Evolutionary conservation across 2,329 filamentous ascomycete species (phyloP), one percentile per base, ranked within the genome.

Genomic region (Rutstroemia sp.): DNA sequence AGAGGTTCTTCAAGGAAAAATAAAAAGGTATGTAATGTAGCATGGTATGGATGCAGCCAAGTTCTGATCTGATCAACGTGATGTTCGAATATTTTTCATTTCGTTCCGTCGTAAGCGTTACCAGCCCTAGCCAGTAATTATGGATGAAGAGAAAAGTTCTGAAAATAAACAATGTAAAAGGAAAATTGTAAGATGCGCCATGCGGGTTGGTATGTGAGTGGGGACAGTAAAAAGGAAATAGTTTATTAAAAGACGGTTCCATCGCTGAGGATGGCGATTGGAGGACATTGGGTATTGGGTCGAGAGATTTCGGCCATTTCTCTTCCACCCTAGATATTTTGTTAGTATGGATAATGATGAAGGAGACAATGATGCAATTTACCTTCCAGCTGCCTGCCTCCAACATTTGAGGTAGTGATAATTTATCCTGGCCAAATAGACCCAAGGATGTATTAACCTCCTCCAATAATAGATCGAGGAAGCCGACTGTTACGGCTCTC

Each of bases 301-400:
- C 94, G 81, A 64, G 90, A 92, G 62, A 96, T 90, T 75, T 96
- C 92, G 61, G 94, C 94, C 70, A 97, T 88, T 74, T 97, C 94
- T 68, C 94, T 86, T 58, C 94, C 94, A 65, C 92, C 92, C 92
- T 82, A 57, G 60, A 67, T 67, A 68, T 52, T 37, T n/a, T 14
- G 41, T 62, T 57, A 56, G 54, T 57, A 48, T 39, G 12, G 16
- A 17, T 23, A 16, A 57, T 30, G 10, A 2, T 30, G 8, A 3
- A 9, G 9, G 10, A 9, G 0, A 30, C 5, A 8, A 9, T 30
- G 27, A 10, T 30, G 27, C 27, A 30, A 65, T 82, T 74, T 72
- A 94, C 92, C 88, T 97, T 97, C 92, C 94, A 99, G 69, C 89
- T 95, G 51, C 94, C 94, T 14, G 92, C 94, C 72, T 97, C 94